Percentiles rank a stretch among this genome's conserved stretches.
Evolutionary conservation across 192 early-diverging fungal species (phyloP).

Genomic region (Dimargaris cristalligena): DNA sequence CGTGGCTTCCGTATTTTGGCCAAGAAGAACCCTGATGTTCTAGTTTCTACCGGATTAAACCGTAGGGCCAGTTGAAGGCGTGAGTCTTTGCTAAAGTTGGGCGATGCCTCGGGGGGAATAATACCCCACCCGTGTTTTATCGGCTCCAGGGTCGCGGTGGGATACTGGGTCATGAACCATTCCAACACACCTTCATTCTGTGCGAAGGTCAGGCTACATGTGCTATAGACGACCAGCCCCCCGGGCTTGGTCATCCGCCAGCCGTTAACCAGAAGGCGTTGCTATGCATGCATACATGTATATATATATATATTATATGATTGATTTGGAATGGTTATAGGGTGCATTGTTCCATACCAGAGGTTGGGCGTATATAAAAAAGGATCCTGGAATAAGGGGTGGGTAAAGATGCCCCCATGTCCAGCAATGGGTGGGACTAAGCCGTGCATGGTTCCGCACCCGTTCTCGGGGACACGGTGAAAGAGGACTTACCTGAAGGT

Average conservation of each 20-base stretch:
- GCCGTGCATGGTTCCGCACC: too few species aligned
- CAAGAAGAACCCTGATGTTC: constrained; percentile 44
- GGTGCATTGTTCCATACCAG: too few species aligned
- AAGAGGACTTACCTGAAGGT: constrained; percentile 34
- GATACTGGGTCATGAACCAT: constrained; percentile 47
- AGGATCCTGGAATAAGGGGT: background rate
- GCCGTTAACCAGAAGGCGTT: constrained; percentile 52
- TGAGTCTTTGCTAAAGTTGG: constrained; percentile 11
- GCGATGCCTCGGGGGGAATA: constrained; percentile 14
- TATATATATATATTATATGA: background rate
- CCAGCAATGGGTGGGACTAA: too few species aligned
- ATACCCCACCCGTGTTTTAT: constrained; percentile 27
- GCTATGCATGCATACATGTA: constrained; percentile 19
- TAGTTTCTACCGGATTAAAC: constrained; percentile 45
- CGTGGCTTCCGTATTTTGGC: background rate
- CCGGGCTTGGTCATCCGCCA: constrained; percentile 53
- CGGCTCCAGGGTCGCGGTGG: constrained; percentile 32
- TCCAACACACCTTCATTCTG: constrained; percentile 81
- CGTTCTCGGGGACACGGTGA: too few species aligned
- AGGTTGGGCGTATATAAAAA: constrained; percentile 1
- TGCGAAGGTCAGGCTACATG: constrained; percentile 49
- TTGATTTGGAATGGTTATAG: too few species aligned
- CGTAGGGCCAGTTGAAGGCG: constrained; percentile 23
- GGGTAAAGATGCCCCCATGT: background rate
- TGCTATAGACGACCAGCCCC: constrained; percentile 79